Evolutionary conservation across 2,329 filamentous ascomycete species (phyloP), one percentile per base, ranked within the genome.

Genomic region (Monilinia aucupariae): DNA sequence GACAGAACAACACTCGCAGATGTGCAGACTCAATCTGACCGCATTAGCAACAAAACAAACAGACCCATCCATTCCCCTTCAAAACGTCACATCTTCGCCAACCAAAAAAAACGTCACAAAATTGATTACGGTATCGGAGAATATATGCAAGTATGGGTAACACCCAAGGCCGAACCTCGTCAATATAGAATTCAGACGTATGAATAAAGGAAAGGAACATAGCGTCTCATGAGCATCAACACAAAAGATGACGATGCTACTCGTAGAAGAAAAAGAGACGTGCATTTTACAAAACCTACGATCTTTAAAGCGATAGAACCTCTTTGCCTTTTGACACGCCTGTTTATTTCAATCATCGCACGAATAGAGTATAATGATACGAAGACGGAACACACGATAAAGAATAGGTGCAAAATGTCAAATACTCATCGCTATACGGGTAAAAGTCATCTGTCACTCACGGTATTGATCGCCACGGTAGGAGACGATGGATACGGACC

Each of bases 401-500:
- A 15, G 27, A 30, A 20, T 12, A 10, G n/a, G n/a, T n/a, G n/a
- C 17, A 41, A 13, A 1, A 51, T 60, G 47, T 60, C 47, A 13
- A 13, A 52, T n/a, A 49, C 12, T 51, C 17, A 60, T 60, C 15
- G 56, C 51, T 13, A 52, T 60, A n/a, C n/a, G n/a, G n/a, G n/a
- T 6, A 30, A 30, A 30, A n/a, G n/a, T n/a, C n/a, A n/a, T n/a
- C n/a, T n/a, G 27, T 30, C 27, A 30, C 27, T 30, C 27, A 6
- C 27, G 27, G 27, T 30, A 30, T 30, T 30, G 3, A 30, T 30
- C 27, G 27, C 27, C 27, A 30, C 27, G 6, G 27, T 3, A 30
- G 27, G 27, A 30, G 3, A 3, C 27, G 3, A 30, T 6, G 6
- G 27, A 3, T 30, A 30, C 27, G 27, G 3, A 30, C 27, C 27